Base-by-base conservation (phyloP, 768 basidiomycete species). In the Megacollybia marginata region DNA sequence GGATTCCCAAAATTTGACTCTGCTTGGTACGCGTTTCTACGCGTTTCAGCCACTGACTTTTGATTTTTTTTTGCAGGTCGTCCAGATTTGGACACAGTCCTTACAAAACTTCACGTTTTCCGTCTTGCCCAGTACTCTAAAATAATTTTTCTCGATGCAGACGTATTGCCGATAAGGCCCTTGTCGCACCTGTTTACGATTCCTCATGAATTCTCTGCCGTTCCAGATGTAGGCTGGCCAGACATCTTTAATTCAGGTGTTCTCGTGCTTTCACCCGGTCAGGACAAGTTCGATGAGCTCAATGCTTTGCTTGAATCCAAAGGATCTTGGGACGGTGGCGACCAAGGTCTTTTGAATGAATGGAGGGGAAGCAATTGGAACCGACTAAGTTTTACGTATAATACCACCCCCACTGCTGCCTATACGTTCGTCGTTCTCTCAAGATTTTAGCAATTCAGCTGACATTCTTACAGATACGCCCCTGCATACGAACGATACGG, bases 241-340 rank as follows among this genome's bases (percentile, higher is more conserved):
- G 96, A 99, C 67, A 94, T 96, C 53, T 99, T 99, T 74, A 99
- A 99, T 65, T 95, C 94, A 19, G 96, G 96, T 35, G 84, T 98
- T 43, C 77, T 99, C 68, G 92, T 98, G 46, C 67, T 92, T 34
- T 75, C 79, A 48, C 93, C 93, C 1, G 82, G 83, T 9, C 77
- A 88, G 57, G 81, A 84, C 54, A 92, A 93, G 61, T 99, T 95
- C 64, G 70, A 75, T 7, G 76, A 86, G 47, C 72, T 98, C 50
- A 76, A 73, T 53, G 68, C 75, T 13, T 74, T 96, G 50, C 73
- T 93, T 53, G 79, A 82, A 53, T 68, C 80, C 15, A 86, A 85
- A 58, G 95, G 93, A 13, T 86, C 83, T 42, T 97, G 94, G 86
- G 95, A 97, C 60, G 96, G 96, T 9, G 96, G 92, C n/a, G 96